These are phyloP conservation scores for Eremothecium cymbalariae DNA, from an alignment of 1,139 yeast genomes.

Conservation along the genomic window DNA sequence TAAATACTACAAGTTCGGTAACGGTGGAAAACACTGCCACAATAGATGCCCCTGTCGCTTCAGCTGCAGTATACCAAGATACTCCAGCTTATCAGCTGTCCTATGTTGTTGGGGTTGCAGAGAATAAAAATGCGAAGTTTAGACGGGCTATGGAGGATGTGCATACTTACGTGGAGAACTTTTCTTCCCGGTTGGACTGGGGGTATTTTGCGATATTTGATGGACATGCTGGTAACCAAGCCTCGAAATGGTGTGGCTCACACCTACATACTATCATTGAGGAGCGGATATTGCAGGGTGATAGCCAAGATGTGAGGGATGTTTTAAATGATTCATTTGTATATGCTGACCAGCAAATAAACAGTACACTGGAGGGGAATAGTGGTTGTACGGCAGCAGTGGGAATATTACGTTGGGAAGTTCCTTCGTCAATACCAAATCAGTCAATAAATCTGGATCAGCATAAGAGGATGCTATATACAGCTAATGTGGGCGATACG, in stretches of 20 bases:
- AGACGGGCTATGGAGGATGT: conserved; percentile 95
- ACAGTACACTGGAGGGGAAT: conserved; percentile 47
- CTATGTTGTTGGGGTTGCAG: conserved; percentile 80
- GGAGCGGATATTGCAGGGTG: conserved; percentile 31
- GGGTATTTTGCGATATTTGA: conserved; percentile 95
- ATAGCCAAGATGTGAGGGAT: conserved; percentile 45
- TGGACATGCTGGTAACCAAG: conserved; percentile 94
- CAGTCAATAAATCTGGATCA: conserved; percentile 25
- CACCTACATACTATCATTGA: conserved; percentile 51
- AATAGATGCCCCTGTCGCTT: too few species aligned
- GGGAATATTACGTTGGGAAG: conserved; percentile 84
- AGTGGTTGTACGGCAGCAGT: conserved; percentile 97
- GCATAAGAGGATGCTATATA: conserved; percentile 70
- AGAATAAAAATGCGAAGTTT: conserved; percentile 72
- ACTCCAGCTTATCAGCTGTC: conserved; percentile 40
- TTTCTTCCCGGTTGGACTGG: conserved; percentile 82
- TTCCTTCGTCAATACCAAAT: conserved; percentile 30
- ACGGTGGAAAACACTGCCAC: too few species aligned
- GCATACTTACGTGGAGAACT: conserved; percentile 87
- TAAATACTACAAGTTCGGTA: too few species aligned
- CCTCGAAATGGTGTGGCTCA: conserved; percentile 94
- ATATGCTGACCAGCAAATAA: conserved; percentile 65
- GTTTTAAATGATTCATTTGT: conserved; percentile 54
- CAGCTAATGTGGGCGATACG: conserved; percentile 95
- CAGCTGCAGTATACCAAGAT: too few species aligned